phyloP scores from a whole-genome alignment of 2,329 filamentous ascomycete genomes.

The Aspergillus fructus region DNA sequence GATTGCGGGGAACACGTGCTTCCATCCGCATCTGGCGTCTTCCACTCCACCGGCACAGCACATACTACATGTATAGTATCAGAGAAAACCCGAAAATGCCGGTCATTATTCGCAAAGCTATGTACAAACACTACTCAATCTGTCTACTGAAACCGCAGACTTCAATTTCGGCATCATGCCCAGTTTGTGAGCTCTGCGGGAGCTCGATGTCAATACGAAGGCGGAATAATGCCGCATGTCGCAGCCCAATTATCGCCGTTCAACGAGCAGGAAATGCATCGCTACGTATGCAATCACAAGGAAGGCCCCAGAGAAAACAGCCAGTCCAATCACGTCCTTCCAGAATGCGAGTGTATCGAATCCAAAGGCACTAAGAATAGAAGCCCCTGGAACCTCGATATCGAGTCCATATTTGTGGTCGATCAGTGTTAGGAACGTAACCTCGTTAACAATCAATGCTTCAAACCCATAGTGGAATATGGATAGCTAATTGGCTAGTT shows the following conservation, averaged over 20 bases:
- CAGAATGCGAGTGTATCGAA: constrained; percentile 87
- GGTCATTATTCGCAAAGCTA: constrained; percentile 6
- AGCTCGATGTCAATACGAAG: background rate
- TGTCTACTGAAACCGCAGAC: constrained; percentile 4
- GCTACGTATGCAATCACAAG: constrained; percentile 84
- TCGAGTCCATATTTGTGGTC: constrained; percentile 96
- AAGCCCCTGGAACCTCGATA: constrained; percentile 91
- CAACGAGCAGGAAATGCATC: constrained; percentile 91
- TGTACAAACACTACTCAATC: constrained; percentile 6
- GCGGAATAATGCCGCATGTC: background rate
- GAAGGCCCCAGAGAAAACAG: constrained; percentile 77
- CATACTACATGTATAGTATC: too few relatives aligned
- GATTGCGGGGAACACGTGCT: constrained; percentile 23
- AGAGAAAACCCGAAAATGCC: background rate
- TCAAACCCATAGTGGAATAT: constrained; percentile 99
- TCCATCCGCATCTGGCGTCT: constrained; percentile 16
- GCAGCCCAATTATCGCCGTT: constrained; percentile 64
- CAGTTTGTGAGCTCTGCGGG: background rate
- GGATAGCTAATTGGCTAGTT: constrained; percentile 59
- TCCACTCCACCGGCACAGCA: constrained; percentile 2
- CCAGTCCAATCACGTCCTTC: constrained; percentile 78
- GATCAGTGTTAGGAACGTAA: constrained; percentile 80
- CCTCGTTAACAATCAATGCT: constrained; percentile 94
- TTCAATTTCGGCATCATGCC: background rate
- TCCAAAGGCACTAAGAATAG: constrained; percentile 91